These are phyloP conservation scores for Rosa lucieae DNA, from an alignment of 306 rosid species.

Conservation along the genomic window DNA sequence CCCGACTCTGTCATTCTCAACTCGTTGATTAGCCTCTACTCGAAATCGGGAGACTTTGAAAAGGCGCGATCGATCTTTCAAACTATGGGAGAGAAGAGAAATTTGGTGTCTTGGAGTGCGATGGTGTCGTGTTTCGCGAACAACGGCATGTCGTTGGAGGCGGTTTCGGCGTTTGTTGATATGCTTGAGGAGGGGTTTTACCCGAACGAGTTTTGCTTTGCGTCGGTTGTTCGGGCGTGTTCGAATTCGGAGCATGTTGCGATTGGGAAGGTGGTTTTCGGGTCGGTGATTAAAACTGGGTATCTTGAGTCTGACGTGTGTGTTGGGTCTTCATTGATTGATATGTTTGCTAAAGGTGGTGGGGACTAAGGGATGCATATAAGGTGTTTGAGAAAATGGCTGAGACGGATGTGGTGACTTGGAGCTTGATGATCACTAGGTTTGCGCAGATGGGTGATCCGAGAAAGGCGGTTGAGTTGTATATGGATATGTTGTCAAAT, in stretches of 20 bases:
- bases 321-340: slow-evolving; percentile 25
- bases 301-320: slow-evolving; percentile 19
- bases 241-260: not conserved
- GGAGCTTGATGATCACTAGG: slow-evolving; percentile 29
- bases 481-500: not conserved
- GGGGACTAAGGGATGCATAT: slow-evolving; percentile 19
- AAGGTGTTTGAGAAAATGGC: slow-evolving; percentile 27
- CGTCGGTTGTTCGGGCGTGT: slow-evolving; percentile 23
- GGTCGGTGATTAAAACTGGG: slow-evolving; percentile 17
- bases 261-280: slow-evolving; percentile 15
- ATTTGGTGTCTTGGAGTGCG: slow-evolving; percentile 24
- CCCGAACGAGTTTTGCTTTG: slow-evolving; percentile 24
- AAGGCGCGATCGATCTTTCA: slow-evolving; percentile 2
- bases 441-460: slow-evolving; percentile 9
- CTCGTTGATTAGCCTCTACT: slow-evolving; percentile 20
- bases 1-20: slow-evolving; percentile 14
- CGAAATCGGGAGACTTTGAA: slow-evolving; percentile 16
- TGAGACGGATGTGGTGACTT: slow-evolving; percentile 11
- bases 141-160: slow-evolving; percentile 14
- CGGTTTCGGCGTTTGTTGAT: not conserved
- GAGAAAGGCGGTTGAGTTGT: slow-evolving; percentile 14
- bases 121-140: slow-evolving; percentile 28
- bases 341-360: slow-evolving; percentile 16
- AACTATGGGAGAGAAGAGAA: slow-evolving; percentile 10
- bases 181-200: slow-evolving; percentile 9